Evolutionary conservation across 139 green algal species (phyloP).

Genomic region (Limnomonas spitsbergensis): DNA sequence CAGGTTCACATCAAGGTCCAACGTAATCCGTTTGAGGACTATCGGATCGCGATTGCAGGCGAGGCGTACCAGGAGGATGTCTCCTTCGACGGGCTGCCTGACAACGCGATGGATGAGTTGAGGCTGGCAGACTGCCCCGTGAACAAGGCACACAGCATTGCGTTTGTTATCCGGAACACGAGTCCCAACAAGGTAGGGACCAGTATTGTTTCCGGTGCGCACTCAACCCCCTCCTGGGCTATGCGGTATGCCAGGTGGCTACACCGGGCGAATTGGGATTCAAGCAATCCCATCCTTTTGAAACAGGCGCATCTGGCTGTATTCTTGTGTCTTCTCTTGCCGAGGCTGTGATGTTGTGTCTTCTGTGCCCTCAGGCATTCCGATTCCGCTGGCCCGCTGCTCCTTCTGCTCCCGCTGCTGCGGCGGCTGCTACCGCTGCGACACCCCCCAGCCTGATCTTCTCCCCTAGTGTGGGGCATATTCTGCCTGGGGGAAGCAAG

Average conservation of each 20-base stretch:
- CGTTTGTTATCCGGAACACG: conserved; percentile 42
- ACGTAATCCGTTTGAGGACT: conserved; percentile 73
- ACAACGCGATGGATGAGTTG: conserved; percentile 55
- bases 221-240: no score
- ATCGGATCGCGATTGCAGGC: conserved; percentile 41
- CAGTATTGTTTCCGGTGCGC: no score
- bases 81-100: conserved; percentile 59
- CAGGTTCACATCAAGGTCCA: conserved; percentile 18
- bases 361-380: conserved; percentile 17
- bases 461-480: conserved; percentile 56
- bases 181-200: no score
- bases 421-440: conserved; percentile 18
- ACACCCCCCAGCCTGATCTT: conserved; percentile 65
- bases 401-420: conserved; percentile 18
- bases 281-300: no score
- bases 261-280: no score
- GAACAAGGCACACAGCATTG: conserved; percentile 7
- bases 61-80: conserved; percentile 74
- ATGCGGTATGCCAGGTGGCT: no score
- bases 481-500: conserved; percentile 56
- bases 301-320: no score
- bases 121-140: conserved; percentile 55
- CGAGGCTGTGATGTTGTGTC: no score
- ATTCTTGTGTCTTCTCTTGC: no score
- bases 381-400: conserved; percentile 56